Base-by-base conservation (phyloP, 768 basidiomycete species). In the Lepiota venenata region DNA sequence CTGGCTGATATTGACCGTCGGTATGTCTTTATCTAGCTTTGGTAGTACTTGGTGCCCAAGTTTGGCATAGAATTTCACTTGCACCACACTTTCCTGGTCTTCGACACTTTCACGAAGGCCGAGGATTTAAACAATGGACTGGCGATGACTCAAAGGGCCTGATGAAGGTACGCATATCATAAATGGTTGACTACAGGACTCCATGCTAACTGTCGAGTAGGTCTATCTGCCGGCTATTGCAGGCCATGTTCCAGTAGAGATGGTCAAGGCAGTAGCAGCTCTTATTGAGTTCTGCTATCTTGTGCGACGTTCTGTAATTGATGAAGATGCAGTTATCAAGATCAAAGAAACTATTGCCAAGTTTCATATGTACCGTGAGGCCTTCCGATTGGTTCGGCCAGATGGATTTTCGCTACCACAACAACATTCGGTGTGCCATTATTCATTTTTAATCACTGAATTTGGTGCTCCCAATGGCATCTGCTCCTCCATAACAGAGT, bases 101-200 rank as follows among this genome's bases (percentile, higher is more conserved):
- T 3, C 60, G 47, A 1, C 57, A 50, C 4, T 72, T 72, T 50
- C 60, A 62, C 10, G 59, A 68, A 47, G 71, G 71, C 1, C 55
- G 56, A 0, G 39, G 57, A 8, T 71, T 71, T 52, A 61, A 66
- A 21, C 69, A 72, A 42, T 73, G 71, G 71, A 73, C 68, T 6
- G 69, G 70, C 0, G 63, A 73, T 48, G 67, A 74, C 46, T 74
- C 69, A 0, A 72, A 72, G 45, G 71, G 61, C 0, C 50, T 72
- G 0, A 74, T 74, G 69, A 72, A 73, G 66, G 68, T 70, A 45
- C 9, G 52, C 35, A 2, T 22, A 15, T 14, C 15, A 10, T 53
- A 29, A 6, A 22, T 8, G 12, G 22, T 16, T 9, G 37, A 42
- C 12, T 10, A 20, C 36, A 14, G 8, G 27, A n/a, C 16, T 25